These are phyloP conservation scores for Lactarius akahatsu DNA, from an alignment of 768 basidiomycete species.

Conservation along the genomic window DNA sequence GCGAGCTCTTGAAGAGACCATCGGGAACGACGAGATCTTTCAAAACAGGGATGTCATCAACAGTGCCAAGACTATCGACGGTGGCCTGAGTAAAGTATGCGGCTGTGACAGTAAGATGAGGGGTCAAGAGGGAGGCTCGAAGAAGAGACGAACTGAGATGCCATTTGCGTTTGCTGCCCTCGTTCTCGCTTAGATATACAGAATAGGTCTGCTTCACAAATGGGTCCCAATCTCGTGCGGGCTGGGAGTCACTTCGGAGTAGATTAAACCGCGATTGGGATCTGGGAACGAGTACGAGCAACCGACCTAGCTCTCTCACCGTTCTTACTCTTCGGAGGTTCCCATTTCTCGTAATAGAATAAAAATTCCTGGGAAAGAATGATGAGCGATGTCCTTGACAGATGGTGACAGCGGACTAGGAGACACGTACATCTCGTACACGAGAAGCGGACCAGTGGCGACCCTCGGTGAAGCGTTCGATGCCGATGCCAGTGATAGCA, in stretches of 20 bases:
- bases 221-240: slow-evolving; percentile 42
- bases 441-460: slow-evolving; percentile 87
- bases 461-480: slow-evolving; percentile 80
- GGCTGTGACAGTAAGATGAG: slow-evolving; percentile 43
- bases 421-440: slow-evolving; percentile 47
- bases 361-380: slow-evolving; percentile 46
- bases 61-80: slow-evolving; percentile 66
- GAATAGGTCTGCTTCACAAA: slow-evolving; percentile 58
- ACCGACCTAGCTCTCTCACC: slow-evolving; percentile 34
- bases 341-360: slow-evolving; percentile 56
- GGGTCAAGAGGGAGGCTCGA: neutral
- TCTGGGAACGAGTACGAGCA: slow-evolving; percentile 22
- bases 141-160: slow-evolving; percentile 46
- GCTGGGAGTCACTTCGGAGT: slow-evolving; percentile 39
- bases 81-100: slow-evolving; percentile 83
- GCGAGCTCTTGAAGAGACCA: slow-evolving; percentile 77
- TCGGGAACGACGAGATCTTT: slow-evolving; percentile 68
- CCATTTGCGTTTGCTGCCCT: slow-evolving; percentile 40
- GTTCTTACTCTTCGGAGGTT: slow-evolving; percentile 40
- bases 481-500: slow-evolving; percentile 74
- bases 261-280: slow-evolving; percentile 26
- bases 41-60: slow-evolving; percentile 66
- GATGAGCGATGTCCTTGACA: slow-evolving; percentile 19
- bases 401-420: neutral
- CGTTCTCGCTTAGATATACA: slow-evolving; percentile 35